Base-by-base conservation (phyloP, 306 rosid species). In the Prunus salicina region DNA sequence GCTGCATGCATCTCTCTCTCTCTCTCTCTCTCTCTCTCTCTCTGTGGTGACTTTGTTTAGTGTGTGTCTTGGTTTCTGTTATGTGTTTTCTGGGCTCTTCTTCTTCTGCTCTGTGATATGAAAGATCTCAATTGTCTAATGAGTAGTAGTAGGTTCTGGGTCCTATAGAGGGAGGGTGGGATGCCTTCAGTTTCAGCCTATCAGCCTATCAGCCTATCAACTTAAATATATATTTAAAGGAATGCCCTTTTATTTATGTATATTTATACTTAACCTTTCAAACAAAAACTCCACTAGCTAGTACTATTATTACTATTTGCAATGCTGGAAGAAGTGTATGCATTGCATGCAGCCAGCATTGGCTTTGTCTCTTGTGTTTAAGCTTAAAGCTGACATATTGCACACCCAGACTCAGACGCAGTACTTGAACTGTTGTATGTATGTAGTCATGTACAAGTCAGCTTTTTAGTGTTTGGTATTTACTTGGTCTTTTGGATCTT, bases 51-150 rank as follows among this genome's bases (percentile, higher is more conserved):
- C 63, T 74, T 71, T 51, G 66, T 74, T 83, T 56, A 56, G 65
- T 61, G 51, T 66, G 64, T 73, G 43, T 66, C 78, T 79, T 71
- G 68, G 79, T 71, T 71, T 76, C 70, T 69, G 83, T 76, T 25
- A 47, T 58, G 76, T 71, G 68, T 79, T 53, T 18, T 12, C 58
- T 50, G 63, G 2, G 55, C 18, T 27, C 15, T 12, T 60, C 64
- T 25, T 22, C 12, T 47, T 13, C 15, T 12, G 12, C 13, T 47
- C 64, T 58, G 32, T n/a, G 46, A 45, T 50, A 75, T 57, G 81
- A 83, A 83, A 71, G 76, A 79, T 75, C 81, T 75, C 55, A 58
- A 71, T 79, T 83, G 83, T 75, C 81, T 76, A 70, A 66, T 34
- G 86, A 79, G 83, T 79, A 70, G 72, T 71, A 41, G 30, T 78